Conservation (phyloP, 441 rosid species). For the Gossypium schwendimanii region DNA sequence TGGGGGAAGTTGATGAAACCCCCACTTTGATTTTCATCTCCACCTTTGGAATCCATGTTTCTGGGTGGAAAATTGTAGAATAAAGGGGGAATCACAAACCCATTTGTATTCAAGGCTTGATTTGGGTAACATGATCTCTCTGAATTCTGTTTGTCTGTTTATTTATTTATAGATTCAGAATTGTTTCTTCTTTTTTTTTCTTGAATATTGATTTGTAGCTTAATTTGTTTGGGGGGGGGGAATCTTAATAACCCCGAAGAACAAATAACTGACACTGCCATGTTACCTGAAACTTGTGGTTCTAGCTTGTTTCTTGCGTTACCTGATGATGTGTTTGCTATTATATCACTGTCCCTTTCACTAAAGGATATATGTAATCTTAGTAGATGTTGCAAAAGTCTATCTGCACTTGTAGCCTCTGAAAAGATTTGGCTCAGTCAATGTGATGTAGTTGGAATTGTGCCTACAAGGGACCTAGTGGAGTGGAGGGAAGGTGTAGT, state of each 20-base stretch:
- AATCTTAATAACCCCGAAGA: not conserved
- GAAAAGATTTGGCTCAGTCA: constrained; percentile 71
- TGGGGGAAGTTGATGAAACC: constrained; percentile 2
- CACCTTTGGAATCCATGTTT: not conserved
- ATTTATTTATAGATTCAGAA: not conserved
- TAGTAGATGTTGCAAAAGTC: constrained; percentile 48
- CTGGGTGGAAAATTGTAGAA: not conserved
- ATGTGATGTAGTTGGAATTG: constrained; percentile 47
- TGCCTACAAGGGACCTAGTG: constrained; percentile 43
- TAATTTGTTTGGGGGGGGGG: constrained; percentile 4
- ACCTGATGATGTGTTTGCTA: constrained; percentile 67
- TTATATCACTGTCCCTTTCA: constrained; percentile 48
- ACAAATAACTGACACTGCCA: constrained; percentile 2
- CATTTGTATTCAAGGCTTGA: constrained; percentile 16
- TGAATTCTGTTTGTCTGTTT: not conserved
- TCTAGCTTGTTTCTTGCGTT: constrained; percentile 50
- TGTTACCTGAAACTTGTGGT: constrained; percentile 39
- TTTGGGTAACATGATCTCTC: not conserved
- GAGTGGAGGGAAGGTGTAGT: constrained; percentile 65
- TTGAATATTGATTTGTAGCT: constrained; percentile 8
- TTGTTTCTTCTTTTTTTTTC: not conserved
- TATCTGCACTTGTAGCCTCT: constrained; percentile 37
- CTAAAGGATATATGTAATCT: constrained; percentile 62
- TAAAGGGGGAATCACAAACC: constrained; percentile 1
- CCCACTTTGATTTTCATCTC: constrained; percentile 7